Evolutionary conservation across 2,329 filamentous ascomycete species (phyloP).

Genomic region (Penicillium brevicompactum): DNA sequence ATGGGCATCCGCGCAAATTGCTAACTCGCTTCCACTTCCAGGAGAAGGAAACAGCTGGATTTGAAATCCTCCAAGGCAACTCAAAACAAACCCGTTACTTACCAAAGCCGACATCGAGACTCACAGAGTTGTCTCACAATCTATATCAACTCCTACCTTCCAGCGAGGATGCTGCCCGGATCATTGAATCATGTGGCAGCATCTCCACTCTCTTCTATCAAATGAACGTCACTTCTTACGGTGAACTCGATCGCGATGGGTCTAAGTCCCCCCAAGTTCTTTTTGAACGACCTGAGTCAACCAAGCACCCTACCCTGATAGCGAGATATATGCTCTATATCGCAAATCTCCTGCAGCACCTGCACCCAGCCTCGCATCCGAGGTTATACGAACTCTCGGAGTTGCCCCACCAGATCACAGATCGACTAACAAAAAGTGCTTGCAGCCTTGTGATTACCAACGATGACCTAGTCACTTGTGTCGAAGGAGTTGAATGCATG

Average conservation of each 20-base stretch:
- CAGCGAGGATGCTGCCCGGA: neutral
- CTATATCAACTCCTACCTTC: neutral
- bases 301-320: conserved; percentile 52
- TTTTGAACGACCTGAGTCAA: conserved; percentile 17
- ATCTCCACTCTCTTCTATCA: neutral
- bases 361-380: conserved; percentile 32
- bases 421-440: conserved; percentile 32
- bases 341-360: conserved; percentile 50
- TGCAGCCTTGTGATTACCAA: conserved; percentile 38
- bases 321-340: conserved; percentile 53
- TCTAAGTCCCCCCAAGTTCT: conserved; percentile 26
- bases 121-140: neutral
- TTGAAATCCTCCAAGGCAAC: neutral
- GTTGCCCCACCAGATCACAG: conserved; percentile 27
- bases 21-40: neutral
- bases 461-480: conserved; percentile 38
- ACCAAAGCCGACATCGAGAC: neutral
- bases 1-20: neutral
- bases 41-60: neutral
- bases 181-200: neutral
- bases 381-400: conserved; percentile 22
- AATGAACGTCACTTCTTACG: conserved; percentile 37
- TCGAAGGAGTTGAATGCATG: conserved; percentile 49
- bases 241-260: conserved; percentile 35
- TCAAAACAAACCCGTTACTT: neutral